Base-by-base conservation (phyloP, 2,329 filamentous ascomycete species). In the Domatiomyces globalis region DNA sequence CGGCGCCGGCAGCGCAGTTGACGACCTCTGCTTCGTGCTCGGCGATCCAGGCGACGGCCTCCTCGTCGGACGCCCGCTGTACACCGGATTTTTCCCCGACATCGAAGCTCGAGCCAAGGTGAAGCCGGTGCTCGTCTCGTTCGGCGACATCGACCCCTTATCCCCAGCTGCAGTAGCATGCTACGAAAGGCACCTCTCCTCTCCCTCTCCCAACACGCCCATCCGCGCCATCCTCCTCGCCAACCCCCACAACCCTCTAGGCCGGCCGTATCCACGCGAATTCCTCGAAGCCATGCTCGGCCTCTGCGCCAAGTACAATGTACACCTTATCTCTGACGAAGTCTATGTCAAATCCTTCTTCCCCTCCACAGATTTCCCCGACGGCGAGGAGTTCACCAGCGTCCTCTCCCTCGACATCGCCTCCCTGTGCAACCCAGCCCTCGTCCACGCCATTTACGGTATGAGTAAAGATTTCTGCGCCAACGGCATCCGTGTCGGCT, bases 251-350 rank as follows among this genome's bases (percentile, higher is more conserved):
- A 77, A 77, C 50, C 74, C 75, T 0, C 65, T 77, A 1, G 75
- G 75, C 0, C 64, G 70, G 4, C 73, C 71, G 57, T 74, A 74
- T 53, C 53, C 71, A 4, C 66, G 63, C 2, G 58, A 62, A 2
- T 65, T 66, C 4, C 56, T 77, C 3, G 53, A 67, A 0, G 65
- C 61, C 2, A 61, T 76, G 17, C 69, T 79, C 66, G 57, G 58
- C 2, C 58, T 79, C 36, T 79, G 76, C 57, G 63, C 73, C 43
- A 67, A 68, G 50, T 63, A 78, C 55, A 55, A 66, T 2, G 62
- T 80, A 5, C 75, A 80, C 56, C 64, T 80, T 45, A 70, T 80
- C 61, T 72, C 70, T 55, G 77, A 81, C 59, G 78, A 81, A 58
- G 73, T 80, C 33, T 80, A 80, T 57, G 78, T 75, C 1, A 58